A percentile compares a stretch with the other conserved stretches of the same genome.
Conservation (phyloP, 2,329 filamentous ascomycete species). For the Diaporthe sp. region DNA sequence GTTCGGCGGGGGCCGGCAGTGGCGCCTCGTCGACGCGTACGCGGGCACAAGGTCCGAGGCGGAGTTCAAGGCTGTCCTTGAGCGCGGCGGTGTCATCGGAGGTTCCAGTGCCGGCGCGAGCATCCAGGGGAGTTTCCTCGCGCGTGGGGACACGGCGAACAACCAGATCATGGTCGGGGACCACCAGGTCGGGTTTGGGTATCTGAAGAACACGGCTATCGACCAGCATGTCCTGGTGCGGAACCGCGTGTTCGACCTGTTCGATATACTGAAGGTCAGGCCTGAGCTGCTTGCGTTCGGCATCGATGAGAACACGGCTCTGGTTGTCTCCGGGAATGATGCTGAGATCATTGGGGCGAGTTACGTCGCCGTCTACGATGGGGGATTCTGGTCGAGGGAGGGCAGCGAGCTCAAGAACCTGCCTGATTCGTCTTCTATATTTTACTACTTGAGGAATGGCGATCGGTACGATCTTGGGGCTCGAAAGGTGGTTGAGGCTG, state of each 20-base stretch:
- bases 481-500: conserved; percentile 46
- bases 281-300: conserved; percentile 51
- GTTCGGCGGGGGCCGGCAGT: conserved; percentile 52
- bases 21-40: conserved; percentile 52
- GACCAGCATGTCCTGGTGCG: conserved; percentile 52
- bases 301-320: conserved; percentile 52
- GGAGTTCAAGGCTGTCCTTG: conserved; percentile 49
- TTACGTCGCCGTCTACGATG: conserved; percentile 52
- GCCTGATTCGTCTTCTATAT: conserved; percentile 45
- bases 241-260: conserved; percentile 52
- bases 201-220: conserved; percentile 48
- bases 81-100: conserved; percentile 48
- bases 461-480: conserved; percentile 49
- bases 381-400: conserved; percentile 50
- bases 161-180: conserved; percentile 51
- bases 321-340: conserved; percentile 49
- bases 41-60: conserved; percentile 50
- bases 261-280: conserved; percentile 50
- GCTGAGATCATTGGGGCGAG: conserved; percentile 49
- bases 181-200: conserved; percentile 51
- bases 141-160: conserved; percentile 50
- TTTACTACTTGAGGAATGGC: conserved; percentile 49
- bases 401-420: conserved; percentile 48
- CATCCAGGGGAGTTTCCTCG: conserved; percentile 52
- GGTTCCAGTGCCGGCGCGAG: conserved; percentile 50